phyloP scores from a whole-genome alignment of 202 grass and related monocot genomes.

The Carex arenaria region DNA sequence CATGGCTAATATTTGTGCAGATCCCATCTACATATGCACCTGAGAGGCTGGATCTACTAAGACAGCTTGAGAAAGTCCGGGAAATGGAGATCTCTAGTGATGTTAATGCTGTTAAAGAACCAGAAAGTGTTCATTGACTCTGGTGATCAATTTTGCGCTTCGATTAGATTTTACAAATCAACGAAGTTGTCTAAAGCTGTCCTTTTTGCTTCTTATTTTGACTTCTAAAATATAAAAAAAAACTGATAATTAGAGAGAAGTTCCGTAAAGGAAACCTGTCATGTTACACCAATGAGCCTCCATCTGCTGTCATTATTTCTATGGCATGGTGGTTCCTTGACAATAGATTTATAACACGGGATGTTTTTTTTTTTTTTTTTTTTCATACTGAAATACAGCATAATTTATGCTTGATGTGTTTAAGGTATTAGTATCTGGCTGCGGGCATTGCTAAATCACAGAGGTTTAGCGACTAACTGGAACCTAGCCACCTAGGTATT shows the following conservation, averaged over 20 bases:
- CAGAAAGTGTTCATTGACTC: constrained; percentile 29
- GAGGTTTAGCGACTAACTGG: neutral
- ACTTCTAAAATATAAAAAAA: neutral
- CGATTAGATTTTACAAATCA: neutral
- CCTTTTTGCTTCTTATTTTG: neutral
- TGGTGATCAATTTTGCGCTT: neutral
- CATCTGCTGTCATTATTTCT: neutral
- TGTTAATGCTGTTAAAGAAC: constrained; percentile 32
- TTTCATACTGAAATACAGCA: neutral
- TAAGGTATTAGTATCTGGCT: neutral
- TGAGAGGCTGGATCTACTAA: constrained; percentile 91
- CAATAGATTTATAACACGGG: neutral
- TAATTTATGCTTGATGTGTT: neutral
- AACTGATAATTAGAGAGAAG: neutral
- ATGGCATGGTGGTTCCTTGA: neutral
- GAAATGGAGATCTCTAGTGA: constrained; percentile 62
- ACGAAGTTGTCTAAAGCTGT: neutral
- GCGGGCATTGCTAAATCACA: neutral
- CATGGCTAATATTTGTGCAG: constrained; percentile 32
- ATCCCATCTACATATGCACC: constrained; percentile 97
- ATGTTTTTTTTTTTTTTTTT: neutral
- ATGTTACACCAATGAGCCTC: neutral
- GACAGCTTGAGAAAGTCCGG: constrained; percentile 92
- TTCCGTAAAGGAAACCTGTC: neutral
- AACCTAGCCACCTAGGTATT: neutral